phyloP scores from a whole-genome alignment of 2,329 filamentous ascomycete genomes.

The Aphanoascus verrucosus region DNA sequence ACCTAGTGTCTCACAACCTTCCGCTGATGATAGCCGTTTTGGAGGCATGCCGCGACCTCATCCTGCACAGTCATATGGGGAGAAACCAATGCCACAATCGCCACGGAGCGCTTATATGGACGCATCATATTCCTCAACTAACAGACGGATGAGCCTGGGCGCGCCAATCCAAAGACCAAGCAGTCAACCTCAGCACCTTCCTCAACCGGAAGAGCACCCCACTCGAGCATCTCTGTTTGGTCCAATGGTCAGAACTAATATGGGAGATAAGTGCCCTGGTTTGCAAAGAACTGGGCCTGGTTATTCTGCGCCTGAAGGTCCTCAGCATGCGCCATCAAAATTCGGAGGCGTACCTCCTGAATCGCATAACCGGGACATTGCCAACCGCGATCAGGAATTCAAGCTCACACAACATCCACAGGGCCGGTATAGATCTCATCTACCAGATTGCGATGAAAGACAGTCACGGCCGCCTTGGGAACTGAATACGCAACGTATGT shows the following conservation, averaged over 20 bases:
- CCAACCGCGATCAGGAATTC: slow-evolving; percentile 28
- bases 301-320: slow-evolving; percentile 24
- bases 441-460: slow-evolving; percentile 29
- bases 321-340: slow-evolving; percentile 21
- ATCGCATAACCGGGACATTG: slow-evolving; percentile 27
- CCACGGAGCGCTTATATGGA: slow-evolving; percentile 30
- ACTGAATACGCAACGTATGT: slow-evolving; percentile 29
- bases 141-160: slow-evolving; percentile 35
- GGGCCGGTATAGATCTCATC: slow-evolving; percentile 24
- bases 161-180: slow-evolving; percentile 35
- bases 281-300: slow-evolving; percentile 22
- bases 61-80: slow-evolving; percentile 26
- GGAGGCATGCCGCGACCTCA: slow-evolving; percentile 24
- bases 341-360: slow-evolving; percentile 28
- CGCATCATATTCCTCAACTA: slow-evolving; percentile 23
- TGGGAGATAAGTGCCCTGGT: slow-evolving; percentile 20
- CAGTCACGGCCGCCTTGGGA: slow-evolving; percentile 28
- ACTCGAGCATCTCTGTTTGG: slow-evolving; percentile 28
- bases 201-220: slow-evolving; percentile 25
- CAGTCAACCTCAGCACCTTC: slow-evolving; percentile 28
- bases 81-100: slow-evolving; percentile 27
- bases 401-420: slow-evolving; percentile 21
- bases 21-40: slow-evolving; percentile 26
- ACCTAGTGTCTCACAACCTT: slow-evolving; percentile 9
- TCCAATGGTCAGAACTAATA: slow-evolving; percentile 24